A percentile compares a stretch with the other conserved stretches of the same genome.
Evolutionary conservation across 2,329 filamentous ascomycete genomes (phyloP).

Genomic region (Phyllosticta ampelicida): DNA sequence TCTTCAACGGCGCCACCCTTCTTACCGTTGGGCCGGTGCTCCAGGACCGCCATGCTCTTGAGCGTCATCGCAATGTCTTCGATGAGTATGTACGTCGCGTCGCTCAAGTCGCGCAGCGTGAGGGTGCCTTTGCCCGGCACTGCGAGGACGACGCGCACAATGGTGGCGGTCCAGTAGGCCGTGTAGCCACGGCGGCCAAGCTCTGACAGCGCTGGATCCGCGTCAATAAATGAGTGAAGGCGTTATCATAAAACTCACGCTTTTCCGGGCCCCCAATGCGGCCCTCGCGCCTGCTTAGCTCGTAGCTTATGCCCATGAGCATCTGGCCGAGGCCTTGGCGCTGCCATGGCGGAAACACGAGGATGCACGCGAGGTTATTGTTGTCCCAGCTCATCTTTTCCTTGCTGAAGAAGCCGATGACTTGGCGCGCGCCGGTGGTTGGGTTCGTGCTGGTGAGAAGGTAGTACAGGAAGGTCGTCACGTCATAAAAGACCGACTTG

Average conservation of each 20-base stretch:
- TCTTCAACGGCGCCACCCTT: neutral
- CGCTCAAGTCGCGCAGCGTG: slow-evolving; percentile 60
- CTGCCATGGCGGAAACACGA: slow-evolving; percentile 94
- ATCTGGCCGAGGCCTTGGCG: slow-evolving; percentile 77
- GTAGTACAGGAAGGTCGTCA: slow-evolving; percentile 89
- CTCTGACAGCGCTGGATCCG: slow-evolving; percentile 55
- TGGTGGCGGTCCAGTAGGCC: slow-evolving; percentile 76
- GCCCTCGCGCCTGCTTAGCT: slow-evolving; percentile 73
- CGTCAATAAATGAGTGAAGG: neutral
- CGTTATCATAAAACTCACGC: slow-evolving; percentile 34
- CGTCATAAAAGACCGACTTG: slow-evolving; percentile 97
- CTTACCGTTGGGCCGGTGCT: slow-evolving; percentile 1
- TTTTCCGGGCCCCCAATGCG: slow-evolving; percentile 88
- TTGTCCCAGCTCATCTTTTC: slow-evolving; percentile 99
- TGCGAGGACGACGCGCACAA: slow-evolving; percentile 55
- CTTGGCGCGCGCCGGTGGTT: slow-evolving; percentile 32
- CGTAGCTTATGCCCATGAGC: slow-evolving; percentile 88
- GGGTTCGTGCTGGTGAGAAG: slow-evolving; percentile 50
- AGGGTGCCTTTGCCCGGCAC: slow-evolving; percentile 40
- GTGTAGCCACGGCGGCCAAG: slow-evolving; percentile 73
- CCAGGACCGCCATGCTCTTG: slow-evolving; percentile 56
- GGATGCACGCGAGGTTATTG: slow-evolving; percentile 93
- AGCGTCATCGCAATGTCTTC: slow-evolving; percentile 76
- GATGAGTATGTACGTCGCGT: slow-evolving; percentile 68
- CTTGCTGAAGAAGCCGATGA: slow-evolving; percentile 97